These are phyloP conservation scores for Carex myosuroides DNA, from an alignment of 176 grass and related monocot genomes.

Conservation along the genomic window DNA sequence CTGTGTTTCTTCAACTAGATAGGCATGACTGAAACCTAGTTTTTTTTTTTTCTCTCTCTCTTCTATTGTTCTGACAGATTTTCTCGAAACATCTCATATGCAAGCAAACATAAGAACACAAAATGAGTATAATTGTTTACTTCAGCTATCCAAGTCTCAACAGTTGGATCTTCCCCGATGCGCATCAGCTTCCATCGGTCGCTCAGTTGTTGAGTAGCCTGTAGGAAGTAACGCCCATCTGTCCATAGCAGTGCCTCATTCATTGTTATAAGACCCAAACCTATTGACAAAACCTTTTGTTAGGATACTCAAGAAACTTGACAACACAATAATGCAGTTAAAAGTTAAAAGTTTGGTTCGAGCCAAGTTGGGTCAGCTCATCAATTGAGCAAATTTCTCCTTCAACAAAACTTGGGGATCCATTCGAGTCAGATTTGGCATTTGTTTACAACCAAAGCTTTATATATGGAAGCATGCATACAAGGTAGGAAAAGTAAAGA, in stretches of 20 bases:
- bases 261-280: slow-evolving; percentile 88
- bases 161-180: slow-evolving; percentile 82
- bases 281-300: slow-evolving; percentile 32
- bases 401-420: neutral
- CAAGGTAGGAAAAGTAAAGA: neutral
- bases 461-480: neutral
- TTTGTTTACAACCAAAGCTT: neutral
- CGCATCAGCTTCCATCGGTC: slow-evolving; percentile 82
- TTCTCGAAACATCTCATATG: neutral
- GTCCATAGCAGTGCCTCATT: slow-evolving; percentile 92
- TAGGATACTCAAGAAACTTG: neutral
- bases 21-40: neutral
- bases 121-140: slow-evolving; percentile 31
- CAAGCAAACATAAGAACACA: neutral
- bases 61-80: neutral
- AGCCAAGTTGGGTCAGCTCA: neutral
- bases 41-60: neutral
- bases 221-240: slow-evolving; percentile 94
- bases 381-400: neutral
- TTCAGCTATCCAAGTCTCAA: slow-evolving; percentile 77
- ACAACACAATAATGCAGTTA: neutral
- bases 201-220: slow-evolving; percentile 68
- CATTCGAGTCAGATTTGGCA: neutral
- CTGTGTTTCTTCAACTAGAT: neutral
- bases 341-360: neutral